A percentile compares a stretch with the other conserved stretches of the same genome.
Conservation (phyloP, 208 protist genomes). For the Naegleria lovaniensis region DNA sequence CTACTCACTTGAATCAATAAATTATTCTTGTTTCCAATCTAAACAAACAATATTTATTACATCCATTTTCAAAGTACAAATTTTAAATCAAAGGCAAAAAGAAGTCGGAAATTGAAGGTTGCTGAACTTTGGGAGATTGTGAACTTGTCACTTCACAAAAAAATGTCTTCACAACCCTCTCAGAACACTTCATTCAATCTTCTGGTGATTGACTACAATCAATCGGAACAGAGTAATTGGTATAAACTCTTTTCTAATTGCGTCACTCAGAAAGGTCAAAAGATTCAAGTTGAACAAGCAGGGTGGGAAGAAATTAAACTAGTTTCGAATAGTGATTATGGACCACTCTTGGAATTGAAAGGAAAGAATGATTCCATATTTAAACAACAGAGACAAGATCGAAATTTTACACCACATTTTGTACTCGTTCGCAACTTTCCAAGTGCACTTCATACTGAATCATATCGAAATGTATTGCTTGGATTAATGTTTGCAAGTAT, state of each 20-base stretch:
- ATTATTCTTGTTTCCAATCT: too few species aligned
- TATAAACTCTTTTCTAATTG: neutral
- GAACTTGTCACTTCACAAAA: neutral
- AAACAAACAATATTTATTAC: too few species aligned
- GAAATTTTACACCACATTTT: conserved; percentile 18
- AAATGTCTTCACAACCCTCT: neutral
- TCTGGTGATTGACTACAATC: conserved; percentile 21
- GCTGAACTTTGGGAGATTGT: too few species aligned
- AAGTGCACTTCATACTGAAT: neutral
- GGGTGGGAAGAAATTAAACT: conserved; percentile 3
- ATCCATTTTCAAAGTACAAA: too few species aligned
- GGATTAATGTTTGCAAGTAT: conserved; percentile 9
- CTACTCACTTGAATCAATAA: too few species aligned
- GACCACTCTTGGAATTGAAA: neutral
- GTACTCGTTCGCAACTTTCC: conserved; percentile 18
- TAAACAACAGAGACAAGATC: neutral
- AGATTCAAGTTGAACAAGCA: conserved; percentile 16
- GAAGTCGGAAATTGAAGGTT: too few species aligned
- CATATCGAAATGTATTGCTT: conserved; percentile 18
- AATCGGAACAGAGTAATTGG: neutral
- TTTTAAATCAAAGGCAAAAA: too few species aligned
- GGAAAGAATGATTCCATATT: neutral
- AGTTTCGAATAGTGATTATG: neutral
- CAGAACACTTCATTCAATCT: neutral
- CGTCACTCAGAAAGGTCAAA: neutral